Evolutionary conservation across 2,329 filamentous ascomycete species (phyloP), one percentile per base, ranked within the genome.

Genomic region (Colletotrichum cordylinicola): DNA sequence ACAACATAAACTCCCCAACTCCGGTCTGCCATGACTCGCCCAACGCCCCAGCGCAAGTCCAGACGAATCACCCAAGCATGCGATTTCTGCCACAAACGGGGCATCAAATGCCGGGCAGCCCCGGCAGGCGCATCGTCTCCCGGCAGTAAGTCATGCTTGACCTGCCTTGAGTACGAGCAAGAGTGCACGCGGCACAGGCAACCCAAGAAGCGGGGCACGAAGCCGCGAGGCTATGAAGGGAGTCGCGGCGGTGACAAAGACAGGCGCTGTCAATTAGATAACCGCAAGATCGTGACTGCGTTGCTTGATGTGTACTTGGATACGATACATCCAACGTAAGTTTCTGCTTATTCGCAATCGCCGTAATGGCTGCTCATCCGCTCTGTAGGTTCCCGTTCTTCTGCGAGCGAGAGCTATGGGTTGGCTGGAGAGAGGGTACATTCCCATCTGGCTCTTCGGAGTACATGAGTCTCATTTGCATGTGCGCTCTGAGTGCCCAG

Each of bases 21-120:
- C 43, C n/a, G 29, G 43, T 13, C n/a, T 24, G 29, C 16, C 24
- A 66, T 66, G 64, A 66, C 21, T 48, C 16, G 27, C 3, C 18
- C 64, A 52, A 33, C 27, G 16, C 21, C 24, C 18, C 60, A 16
- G 33, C 52, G 61, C 76, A 48, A 74, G 21, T 52, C 66, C 16
- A 69, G 66, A 24, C 66, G 66, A 6, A 48, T 69, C 31, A 69
- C 66, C 66, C 66, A 72, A 18, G 61, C 70, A 6, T 72, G 70
- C 55, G 70, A 72, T 9, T 72, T 72, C 43, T 72, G 70, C 70
- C 70, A 72, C 18, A 55, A 35, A 67, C 70, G 70, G n/a, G 64
- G 55, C 27, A 67, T 68, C 48, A 72, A 72, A 55, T 72, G 70
- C 29, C 48, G 79, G 72, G 76, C 71, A 62, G 78, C 74, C 55